Conservation (phyloP, 1,284 basidiomycete genomes). For the Cutaneotrichosporon sp. region DNA sequence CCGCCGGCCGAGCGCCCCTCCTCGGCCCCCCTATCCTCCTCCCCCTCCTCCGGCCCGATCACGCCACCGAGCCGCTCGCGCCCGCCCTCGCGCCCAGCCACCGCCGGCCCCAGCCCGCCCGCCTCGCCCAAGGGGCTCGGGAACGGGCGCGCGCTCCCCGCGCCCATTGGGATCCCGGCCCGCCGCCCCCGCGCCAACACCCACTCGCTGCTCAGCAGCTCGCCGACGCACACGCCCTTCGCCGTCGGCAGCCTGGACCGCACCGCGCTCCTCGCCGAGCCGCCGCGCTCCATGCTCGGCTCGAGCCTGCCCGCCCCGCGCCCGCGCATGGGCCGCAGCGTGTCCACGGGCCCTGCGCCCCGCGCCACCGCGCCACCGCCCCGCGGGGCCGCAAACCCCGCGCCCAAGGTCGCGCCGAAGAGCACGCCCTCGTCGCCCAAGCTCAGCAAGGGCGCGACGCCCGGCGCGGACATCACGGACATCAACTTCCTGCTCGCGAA, state of each 20-base stretch:
- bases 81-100: not conserved
- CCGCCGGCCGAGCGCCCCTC: not conserved
- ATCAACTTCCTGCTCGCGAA: constrained; percentile 10
- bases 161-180: constrained; percentile 16
- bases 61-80: not conserved
- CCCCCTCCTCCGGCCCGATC: not conserved
- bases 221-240: not conserved
- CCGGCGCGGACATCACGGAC: not conserved
- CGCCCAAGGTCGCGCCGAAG: not conserved
- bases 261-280: not conserved
- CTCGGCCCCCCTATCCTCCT: not conserved
- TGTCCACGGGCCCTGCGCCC: not conserved
- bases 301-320: constrained; percentile 5
- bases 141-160: not conserved
- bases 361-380: not conserved
- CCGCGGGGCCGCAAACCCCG: not conserved
- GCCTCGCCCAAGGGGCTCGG: not conserved
- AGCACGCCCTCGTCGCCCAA: not conserved
- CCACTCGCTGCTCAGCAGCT: not conserved
- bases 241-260: not conserved
- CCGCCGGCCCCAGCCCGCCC: not conserved
- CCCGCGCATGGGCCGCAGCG: not conserved
- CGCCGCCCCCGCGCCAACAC: not conserved
- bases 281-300: constrained; percentile 5
- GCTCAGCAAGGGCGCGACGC: not conserved